phyloP scores from a whole-genome alignment of 345 rosid genomes.

The Angophora floribunda region DNA sequence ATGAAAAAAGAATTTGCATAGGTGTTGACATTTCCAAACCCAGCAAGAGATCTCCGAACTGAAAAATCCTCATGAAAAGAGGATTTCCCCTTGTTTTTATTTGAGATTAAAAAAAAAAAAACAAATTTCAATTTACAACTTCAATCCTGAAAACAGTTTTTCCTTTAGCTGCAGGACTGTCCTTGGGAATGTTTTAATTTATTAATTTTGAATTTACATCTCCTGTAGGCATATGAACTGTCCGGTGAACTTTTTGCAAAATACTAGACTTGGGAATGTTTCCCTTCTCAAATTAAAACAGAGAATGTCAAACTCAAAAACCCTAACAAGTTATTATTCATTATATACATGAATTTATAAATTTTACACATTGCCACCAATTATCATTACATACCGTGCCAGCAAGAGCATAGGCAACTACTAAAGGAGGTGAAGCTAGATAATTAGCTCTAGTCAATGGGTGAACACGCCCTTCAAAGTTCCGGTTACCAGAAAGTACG shows the following conservation, averaged over 20 bases:
- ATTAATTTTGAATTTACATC: too few relatives aligned
- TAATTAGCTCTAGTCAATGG: slow-evolving; percentile 97
- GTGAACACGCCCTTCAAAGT: slow-evolving; percentile 99
- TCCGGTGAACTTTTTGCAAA: not conserved
- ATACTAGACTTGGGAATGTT: not conserved
- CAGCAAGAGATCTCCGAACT: not conserved
- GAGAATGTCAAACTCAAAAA: not conserved
- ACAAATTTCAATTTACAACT: not conserved
- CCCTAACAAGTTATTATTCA: not conserved
- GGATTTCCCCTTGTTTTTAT: not conserved
- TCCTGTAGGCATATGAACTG: too few relatives aligned
- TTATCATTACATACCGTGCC: slow-evolving; percentile 60
- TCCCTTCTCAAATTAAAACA: not conserved
- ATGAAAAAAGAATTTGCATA: not conserved
- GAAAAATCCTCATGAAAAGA: not conserved
- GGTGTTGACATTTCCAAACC: not conserved
- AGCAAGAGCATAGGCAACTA: slow-evolving; percentile 98
- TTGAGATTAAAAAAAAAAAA: not conserved
- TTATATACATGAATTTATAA: not conserved
- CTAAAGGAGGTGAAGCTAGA: slow-evolving; percentile 98
- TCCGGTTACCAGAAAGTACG: slow-evolving; percentile 94
- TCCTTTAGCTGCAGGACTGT: not conserved
- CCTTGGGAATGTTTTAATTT: not conserved
- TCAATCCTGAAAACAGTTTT: not conserved
- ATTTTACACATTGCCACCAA: not conserved